Base-by-base conservation (phyloP, 2,329 filamentous ascomycete species). In the Pseudogymnoascus sp. region DNA sequence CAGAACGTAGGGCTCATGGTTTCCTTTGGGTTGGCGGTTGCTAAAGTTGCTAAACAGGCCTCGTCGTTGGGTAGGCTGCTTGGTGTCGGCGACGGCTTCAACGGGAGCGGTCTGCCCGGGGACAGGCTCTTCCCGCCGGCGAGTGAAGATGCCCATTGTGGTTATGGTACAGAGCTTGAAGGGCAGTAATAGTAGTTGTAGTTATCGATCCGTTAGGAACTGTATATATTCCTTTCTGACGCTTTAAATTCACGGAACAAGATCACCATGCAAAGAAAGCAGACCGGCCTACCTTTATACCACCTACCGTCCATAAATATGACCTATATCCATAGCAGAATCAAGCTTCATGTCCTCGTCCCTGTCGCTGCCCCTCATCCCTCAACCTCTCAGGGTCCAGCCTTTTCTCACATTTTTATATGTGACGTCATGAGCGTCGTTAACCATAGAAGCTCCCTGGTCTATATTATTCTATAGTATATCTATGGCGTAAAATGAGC, bases 101-200 rank as follows among this genome's bases (percentile, higher is more conserved):
- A 50, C 36, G 33, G 59, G 38, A 61, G 19, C 59, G 8, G 33
- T 3, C 23, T 33, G 40, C 0, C 35, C 47, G 28, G 28, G 17
- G 42, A n/a, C 47, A 31, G 47, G 47, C 47, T 53, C 47, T 31
- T 53, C 47, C 40, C 65, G 65, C 36, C 61, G 61, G 28, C 65
- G 64, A 15, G 66, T 64, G 64, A 69, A 68, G 40, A 70, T 60
- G 42, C 66, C 67, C 69, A 70, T 70, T 23, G 60, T 64, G 65
- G 36, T 50, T 19, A 61, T 50, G 33, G 21, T 17, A 17, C 23
- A 53, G 47, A 53, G 47, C 47, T 53, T 53, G 47, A 53, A n/a
- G 15, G 15, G 0, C 15, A 15, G 42, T 47, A 21, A n/a, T 47
- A 9, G n/a, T 11, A 5, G 9, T 50, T 17, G 47, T 31, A 7